Evolutionary conservation across 805 yeast species (phyloP).

Genomic region (Pichia californica): DNA sequence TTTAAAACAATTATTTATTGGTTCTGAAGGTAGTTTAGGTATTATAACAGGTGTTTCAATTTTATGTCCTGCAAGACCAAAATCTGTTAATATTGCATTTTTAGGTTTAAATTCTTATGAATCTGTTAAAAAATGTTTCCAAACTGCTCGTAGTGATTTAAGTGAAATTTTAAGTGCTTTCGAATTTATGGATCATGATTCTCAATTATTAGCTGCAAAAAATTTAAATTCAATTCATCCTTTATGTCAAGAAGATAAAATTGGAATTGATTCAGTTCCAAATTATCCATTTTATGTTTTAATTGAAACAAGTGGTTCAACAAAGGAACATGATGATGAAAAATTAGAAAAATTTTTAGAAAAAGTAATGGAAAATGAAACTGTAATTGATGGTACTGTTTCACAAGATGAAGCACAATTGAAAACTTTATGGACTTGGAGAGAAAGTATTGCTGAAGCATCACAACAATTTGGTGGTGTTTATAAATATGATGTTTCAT

Average conservation of each 20-base stretch:
- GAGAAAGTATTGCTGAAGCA: slow-evolving; percentile 91
- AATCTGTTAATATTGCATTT: slow-evolving; percentile 80
- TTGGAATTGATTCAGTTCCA: slow-evolving; percentile 28
- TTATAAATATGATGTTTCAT: slow-evolving; percentile 92
- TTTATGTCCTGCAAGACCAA: slow-evolving; percentile 84
- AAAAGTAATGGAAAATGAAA: slow-evolving; percentile 72
- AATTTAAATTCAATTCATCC: slow-evolving; percentile 66
- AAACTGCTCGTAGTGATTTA: slow-evolving; percentile 68
- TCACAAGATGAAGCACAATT: slow-evolving; percentile 93
- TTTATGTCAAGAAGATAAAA: slow-evolving; percentile 54
- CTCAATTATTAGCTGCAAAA: slow-evolving; percentile 56
- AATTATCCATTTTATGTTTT: slow-evolving; percentile 84
- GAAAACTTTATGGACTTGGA: slow-evolving; percentile 85
- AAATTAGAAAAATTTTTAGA: slow-evolving; percentile 84
- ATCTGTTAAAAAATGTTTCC: slow-evolving; percentile 77
- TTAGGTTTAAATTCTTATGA: slow-evolving; percentile 77
- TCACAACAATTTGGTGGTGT: slow-evolving; percentile 85
- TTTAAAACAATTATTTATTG: slow-evolving; percentile 85
- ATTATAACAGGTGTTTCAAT: slow-evolving; percentile 85
- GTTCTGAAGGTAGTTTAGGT: slow-evolving; percentile 91
- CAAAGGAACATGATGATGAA: slow-evolving; percentile 86
- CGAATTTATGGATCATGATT: slow-evolving; percentile 82
- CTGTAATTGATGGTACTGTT: slow-evolving; percentile 88
- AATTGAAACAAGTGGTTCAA: slow-evolving; percentile 95
- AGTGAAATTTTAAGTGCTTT: slow-evolving; percentile 87